These are phyloP conservation scores for Inonotus hispidus DNA, from an alignment of 1,284 basidiomycete species.

Conservation along the genomic window DNA sequence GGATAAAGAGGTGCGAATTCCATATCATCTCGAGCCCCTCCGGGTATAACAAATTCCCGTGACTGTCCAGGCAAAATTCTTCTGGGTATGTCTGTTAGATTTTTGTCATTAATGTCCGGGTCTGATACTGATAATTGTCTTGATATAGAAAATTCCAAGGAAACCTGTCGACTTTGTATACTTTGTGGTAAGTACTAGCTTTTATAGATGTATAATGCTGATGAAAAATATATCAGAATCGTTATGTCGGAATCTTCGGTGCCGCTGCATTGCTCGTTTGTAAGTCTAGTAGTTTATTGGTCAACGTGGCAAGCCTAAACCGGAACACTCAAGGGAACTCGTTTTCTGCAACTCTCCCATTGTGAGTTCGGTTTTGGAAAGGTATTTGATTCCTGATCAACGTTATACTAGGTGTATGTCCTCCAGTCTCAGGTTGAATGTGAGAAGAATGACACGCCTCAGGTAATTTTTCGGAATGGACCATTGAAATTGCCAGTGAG, in stretches of 20 bases:
- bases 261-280: background rate
- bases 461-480: background rate
- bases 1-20: background rate
- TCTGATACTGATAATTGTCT: too few relatives aligned
- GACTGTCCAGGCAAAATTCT: background rate
- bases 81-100: background rate
- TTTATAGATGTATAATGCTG: background rate
- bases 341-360: background rate
- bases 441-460: background rate
- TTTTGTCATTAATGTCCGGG: too few relatives aligned
- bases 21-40: background rate
- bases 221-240: background rate
- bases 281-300: background rate
- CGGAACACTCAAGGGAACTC: background rate
- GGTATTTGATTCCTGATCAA: background rate
- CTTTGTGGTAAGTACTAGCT: background rate
- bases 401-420: background rate
- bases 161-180: background rate
- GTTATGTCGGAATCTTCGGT: conserved; percentile 7
- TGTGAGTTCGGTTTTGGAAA: background rate
- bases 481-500: background rate
- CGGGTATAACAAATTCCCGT: background rate
- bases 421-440: background rate
- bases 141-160: background rate
- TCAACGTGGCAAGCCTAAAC: background rate